A percentile compares a stretch with the other conserved stretches of the same genome.
These are phyloP conservation scores for Starmerella sirachaensis DNA, from an alignment of 805 yeast genomes.

Conservation along the genomic window DNA sequence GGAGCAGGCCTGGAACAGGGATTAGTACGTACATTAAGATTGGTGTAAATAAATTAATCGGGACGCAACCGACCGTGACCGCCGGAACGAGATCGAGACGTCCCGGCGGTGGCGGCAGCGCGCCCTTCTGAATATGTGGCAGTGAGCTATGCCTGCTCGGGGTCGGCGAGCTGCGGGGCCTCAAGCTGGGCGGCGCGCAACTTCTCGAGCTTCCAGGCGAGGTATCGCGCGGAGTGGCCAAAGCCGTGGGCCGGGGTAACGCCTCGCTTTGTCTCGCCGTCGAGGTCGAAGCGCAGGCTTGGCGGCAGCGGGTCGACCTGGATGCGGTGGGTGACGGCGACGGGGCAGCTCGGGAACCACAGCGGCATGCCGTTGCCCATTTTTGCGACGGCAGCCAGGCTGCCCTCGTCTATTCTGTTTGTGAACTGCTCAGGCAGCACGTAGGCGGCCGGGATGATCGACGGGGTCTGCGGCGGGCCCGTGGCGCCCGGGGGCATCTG, in stretches of 20 bases:
- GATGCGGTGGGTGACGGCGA: slow-evolving; percentile 22
- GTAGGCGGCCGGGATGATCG: slow-evolving; percentile 22
- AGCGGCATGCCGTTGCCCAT: slow-evolving; percentile 22
- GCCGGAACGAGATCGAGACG: too few relatives aligned
- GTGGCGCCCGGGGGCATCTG: background rate
- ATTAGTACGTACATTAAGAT: too few relatives aligned
- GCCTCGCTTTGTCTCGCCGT: slow-evolving; percentile 25
- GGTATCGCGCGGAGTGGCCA: slow-evolving; percentile 64
- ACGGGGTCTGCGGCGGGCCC: slow-evolving; percentile 16
- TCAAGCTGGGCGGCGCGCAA: background rate
- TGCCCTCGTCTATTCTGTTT: slow-evolving; percentile 14
- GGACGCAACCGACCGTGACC: too few relatives aligned
- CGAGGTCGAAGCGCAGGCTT: slow-evolving; percentile 17
- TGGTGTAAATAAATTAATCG: too few relatives aligned
- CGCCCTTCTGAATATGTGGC: too few relatives aligned
- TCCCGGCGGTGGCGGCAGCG: too few relatives aligned
- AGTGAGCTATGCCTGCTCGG: background rate
- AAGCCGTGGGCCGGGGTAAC: slow-evolving; percentile 29
- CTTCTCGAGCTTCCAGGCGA: slow-evolving; percentile 41
- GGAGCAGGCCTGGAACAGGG: too few relatives aligned
- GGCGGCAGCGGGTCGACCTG: slow-evolving; percentile 21
- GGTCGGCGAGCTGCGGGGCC: background rate
- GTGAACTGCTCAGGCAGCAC: slow-evolving; percentile 23
- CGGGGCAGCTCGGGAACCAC: slow-evolving; percentile 25
- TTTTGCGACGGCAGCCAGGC: slow-evolving; percentile 17